Evolutionary conservation across 176 grass and related monocot genomes (phyloP).

Genomic region (Triticum monococcum): DNA sequence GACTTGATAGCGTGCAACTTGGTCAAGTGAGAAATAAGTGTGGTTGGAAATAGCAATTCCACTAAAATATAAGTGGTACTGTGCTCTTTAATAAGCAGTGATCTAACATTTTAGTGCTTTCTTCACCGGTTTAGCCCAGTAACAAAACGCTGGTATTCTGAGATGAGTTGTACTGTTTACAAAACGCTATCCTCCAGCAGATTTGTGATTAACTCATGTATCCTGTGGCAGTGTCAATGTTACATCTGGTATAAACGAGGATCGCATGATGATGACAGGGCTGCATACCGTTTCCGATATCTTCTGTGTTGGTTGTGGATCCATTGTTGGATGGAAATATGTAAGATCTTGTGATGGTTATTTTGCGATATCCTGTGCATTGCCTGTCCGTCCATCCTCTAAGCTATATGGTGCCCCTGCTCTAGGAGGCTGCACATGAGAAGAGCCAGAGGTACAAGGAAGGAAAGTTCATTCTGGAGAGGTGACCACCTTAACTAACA

Average conservation of each 20-base stretch:
- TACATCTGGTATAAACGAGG: constrained; percentile 77
- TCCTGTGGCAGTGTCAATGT: constrained; percentile 84
- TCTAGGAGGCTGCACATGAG: constrained; percentile 75
- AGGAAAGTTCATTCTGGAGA: constrained; percentile 97
- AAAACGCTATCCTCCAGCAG: background rate
- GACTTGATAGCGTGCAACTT: background rate
- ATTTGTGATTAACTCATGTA: constrained; percentile 31
- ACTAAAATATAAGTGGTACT: background rate
- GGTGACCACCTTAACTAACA: constrained; percentile 37
- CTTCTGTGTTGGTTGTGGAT: constrained; percentile 97
- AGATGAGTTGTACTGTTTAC: background rate
- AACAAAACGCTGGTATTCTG: background rate
- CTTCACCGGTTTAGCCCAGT: background rate
- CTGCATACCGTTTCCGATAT: constrained; percentile 96
- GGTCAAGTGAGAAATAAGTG: background rate
- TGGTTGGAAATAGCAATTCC: background rate
- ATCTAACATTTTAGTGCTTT: background rate
- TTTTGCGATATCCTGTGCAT: constrained; percentile 22
- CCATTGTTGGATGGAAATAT: constrained; percentile 99
- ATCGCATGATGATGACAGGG: constrained; percentile 87
- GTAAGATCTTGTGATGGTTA: constrained; percentile 50
- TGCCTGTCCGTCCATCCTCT: constrained; percentile 5
- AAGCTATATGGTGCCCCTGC: constrained; percentile 27
- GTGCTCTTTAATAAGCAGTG: background rate
- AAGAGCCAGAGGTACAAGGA: constrained; percentile 97